Evolutionary conservation across 768 basidiomycete genomes (phyloP), one percentile per base, ranked within the genome.

Genomic region (Postia placenta): DNA sequence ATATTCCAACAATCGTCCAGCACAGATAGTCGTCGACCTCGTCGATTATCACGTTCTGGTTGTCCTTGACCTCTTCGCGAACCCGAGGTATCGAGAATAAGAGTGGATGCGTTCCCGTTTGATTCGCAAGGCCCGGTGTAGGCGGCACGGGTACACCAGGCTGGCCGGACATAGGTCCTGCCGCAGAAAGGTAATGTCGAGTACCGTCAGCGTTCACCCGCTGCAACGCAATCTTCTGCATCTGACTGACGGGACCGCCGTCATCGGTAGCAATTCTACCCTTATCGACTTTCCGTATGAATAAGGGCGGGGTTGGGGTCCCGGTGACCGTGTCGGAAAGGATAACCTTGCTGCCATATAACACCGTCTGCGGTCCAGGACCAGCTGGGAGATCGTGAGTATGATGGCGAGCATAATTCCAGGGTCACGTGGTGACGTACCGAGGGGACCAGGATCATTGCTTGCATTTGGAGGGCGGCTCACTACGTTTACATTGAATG

Each of bases 1-100:
- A 91, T 45, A 95, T 93, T 33, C 93, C 91, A 55, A 92, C 91
- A 57, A 96, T 93, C 11, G 91, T 92, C 93, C 93, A 96, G 60
- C 89, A 92, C 49, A 94, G 70, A 72, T 92, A 94, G 63, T 96
- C 93, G 63, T 96, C 92, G 5, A 96, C 89, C 66, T 92, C 88
- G 58, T 95, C 92, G 20, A 81, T 85, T 47, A 90, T 79, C 26
- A 81, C 68, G 47, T 79, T 79, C 42, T 80, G 74, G 14, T 87
- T 89, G 55, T 90, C 87, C 63, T 86, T 86, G 50, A 85, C 69
- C 61, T 92, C 90, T 51, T 91, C 90, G 33, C 81, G 78, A n/a
- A 89, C 76, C 30, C 87, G 81, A 40, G 90, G 87, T 7, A 81
- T 73, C 62, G 84, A 81, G 67, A 90, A 92, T 30, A 89, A 74